Base-by-base conservation (phyloP, 2,329 filamentous ascomycete species). In the Leptographium wingfieldii region DNA sequence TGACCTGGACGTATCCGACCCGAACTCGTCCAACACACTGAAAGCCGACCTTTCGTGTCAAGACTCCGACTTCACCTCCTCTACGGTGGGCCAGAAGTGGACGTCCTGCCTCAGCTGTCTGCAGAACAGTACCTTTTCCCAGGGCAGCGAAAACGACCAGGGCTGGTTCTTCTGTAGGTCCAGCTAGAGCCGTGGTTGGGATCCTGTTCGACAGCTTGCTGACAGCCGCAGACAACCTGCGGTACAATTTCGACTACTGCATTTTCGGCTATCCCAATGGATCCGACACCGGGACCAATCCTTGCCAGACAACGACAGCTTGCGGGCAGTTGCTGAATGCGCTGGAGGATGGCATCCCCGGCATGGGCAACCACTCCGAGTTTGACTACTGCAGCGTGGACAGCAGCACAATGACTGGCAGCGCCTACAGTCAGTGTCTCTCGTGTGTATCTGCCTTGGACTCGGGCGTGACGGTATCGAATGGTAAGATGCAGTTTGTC, bases 111-210 rank as follows among this genome's bases (percentile, higher is more conserved):
- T 82, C 68, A 74, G 69, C 46, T 83, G 80, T 65, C 70, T 83
- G 33, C 76, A 82, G 65, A 74, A 73, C 33, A 82, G 80, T 68
- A 73, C 71, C 11, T 80, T 75, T 62, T 67, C 71, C 3, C 70
- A 76, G 43, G 77, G 74, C 1, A 60, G 61, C 7, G 79, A 82
- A 68, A 81, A 69, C 59, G 80, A 83, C 63, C 77, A 80, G 62
- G 71, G 73, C 55, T 82, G 79, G 80, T 82, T 82, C 62, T 65
- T 82, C 52, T 81, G 80, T 82, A 73, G 70, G 79, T 70, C n/a
- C 4, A 25, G 9, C 12, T 9, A 14, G 16, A 58, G 31, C 38
- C n/a, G 5, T 58, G 29, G 19, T 27, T 9, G 40, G 1, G 12
- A 38, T 7, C 5, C 43, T 5, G 3, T 27, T 9, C 5, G 25